A percentile compares a stretch with the other conserved stretches of the same genome.
Evolutionary conservation across 164 flowering plant genomes (phyloP).

Genomic region (Umbellularia californica): DNA sequence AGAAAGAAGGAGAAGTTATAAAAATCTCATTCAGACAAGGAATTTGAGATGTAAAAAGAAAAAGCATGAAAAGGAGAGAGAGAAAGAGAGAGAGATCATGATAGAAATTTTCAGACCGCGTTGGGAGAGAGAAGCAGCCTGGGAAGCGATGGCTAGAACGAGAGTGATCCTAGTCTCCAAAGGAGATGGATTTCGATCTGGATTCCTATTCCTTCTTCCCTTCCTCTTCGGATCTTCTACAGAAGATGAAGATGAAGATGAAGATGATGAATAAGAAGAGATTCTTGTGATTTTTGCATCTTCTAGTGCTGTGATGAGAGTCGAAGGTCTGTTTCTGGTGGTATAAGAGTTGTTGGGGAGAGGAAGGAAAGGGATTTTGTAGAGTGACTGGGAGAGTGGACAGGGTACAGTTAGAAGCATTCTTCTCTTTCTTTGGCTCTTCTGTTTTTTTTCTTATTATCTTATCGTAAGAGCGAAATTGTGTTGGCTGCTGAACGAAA

Average conservation of each 20-base stretch:
- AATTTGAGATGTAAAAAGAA: neutral
- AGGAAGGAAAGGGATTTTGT: neutral
- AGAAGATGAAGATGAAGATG: neutral
- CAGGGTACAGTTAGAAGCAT: slow-evolving; percentile 17
- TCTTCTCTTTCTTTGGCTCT: neutral
- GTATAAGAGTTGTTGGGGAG: neutral
- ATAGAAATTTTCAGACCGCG: slow-evolving; percentile 38
- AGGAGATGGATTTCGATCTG: slow-evolving; percentile 34
- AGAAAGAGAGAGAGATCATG: neutral
- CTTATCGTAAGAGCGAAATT: no score
- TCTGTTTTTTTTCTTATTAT: no score
- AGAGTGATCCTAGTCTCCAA: slow-evolving; percentile 70
- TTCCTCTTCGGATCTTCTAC: slow-evolving; percentile 1
- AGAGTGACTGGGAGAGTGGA: neutral
- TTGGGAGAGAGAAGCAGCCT: slow-evolving; percentile 62
- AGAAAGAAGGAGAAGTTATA: neutral
- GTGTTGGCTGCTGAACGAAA: no score
- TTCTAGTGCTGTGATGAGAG: neutral
- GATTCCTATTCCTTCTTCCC: neutral
- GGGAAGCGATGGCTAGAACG: slow-evolving; percentile 68
- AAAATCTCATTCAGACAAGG: neutral
- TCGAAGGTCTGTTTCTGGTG: neutral
- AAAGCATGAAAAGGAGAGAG: neutral
- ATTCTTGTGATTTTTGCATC: no score
- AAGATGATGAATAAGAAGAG: neutral